These are phyloP conservation scores for Fraxinus americana DNA, from an alignment of 257 asterid species.

Conservation along the genomic window DNA sequence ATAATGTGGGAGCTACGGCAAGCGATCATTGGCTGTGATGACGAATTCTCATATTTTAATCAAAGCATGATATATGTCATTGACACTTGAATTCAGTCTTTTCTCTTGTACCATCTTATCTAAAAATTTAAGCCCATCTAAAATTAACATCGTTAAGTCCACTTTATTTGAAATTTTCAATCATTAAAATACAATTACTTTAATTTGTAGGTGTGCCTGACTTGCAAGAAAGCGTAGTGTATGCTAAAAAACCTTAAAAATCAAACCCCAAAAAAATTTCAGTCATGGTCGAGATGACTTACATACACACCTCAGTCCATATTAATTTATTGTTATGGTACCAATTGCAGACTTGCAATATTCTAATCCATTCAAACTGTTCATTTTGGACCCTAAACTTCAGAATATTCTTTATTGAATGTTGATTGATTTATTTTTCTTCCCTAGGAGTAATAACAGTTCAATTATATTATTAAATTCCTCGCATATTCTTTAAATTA, in stretches of 20 bases:
- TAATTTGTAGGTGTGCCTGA: neutral
- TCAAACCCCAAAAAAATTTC: neutral
- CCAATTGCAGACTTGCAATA: neutral
- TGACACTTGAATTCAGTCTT: too few relatives aligned
- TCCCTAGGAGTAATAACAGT: neutral
- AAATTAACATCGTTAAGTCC: neutral
- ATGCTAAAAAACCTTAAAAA: neutral
- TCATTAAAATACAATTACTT: neutral
- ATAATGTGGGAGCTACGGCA: too few relatives aligned
- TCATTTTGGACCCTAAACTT: slow-evolving; percentile 27
- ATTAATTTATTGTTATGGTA: neutral
- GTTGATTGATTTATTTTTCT: slow-evolving; percentile 20
- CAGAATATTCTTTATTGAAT: slow-evolving; percentile 14
- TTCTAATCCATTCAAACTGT: slow-evolving; percentile 33
- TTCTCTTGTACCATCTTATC: too few relatives aligned
- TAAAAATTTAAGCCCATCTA: too few relatives aligned
- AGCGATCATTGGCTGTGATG: too few relatives aligned
- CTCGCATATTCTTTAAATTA: neutral
- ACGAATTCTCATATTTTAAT: too few relatives aligned
- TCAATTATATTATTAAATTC: neutral
- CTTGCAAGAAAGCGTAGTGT: neutral
- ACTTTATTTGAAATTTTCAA: neutral
- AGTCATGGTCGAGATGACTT: neutral
- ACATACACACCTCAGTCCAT: neutral
- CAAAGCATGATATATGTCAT: too few relatives aligned